Evolutionary conservation across 768 basidiomycete species (phyloP), one percentile per base, ranked within the genome.

Genomic region (Kwoniella mangroviensis): DNA sequence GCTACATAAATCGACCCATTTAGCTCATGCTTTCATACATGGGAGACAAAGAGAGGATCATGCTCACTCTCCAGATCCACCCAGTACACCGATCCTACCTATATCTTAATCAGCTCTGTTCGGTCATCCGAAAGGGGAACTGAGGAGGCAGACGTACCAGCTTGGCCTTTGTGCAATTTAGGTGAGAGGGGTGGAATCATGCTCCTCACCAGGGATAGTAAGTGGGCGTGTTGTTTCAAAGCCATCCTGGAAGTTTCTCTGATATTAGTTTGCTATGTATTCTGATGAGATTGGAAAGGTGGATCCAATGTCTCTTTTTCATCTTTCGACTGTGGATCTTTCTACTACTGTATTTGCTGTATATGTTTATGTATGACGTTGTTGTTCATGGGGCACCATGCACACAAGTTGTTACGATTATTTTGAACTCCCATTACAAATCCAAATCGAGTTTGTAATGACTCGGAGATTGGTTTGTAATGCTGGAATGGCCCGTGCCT

Each of bases 141-240:
- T 12, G 43, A 45, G 43, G 19, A 45, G 43, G 9, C 13, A 21
- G 40, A 83, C 86, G 75, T 70, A 90, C 91, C 92, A 72, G 92
- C 94, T 84, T 98, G 95, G 34, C 96, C 96, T 81, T 99, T 99
- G 86, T 95, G 94, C 34, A 98, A 84, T 54, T 90, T 88, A 7
- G 90, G 90, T 75, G 94, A 90, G 34, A 98, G 87, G 53, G 96
- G 96, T 0, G 96, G 96, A 63, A 98, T 92, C 67, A 98, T 86
- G 72, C 88, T 87, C 79, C 89, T 90, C 67, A 95, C 87, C 79
- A 93, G 90, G 21, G 64, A 66, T 45, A 80, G 76, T 15, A 80
- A 72, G 57, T 80, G 79, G 15, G 70, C 68, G 62, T 80, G 79
- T 58, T 80, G 79, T 61, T 75, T 75, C 17, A 65, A 55, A 11